Evolutionary conservation across 164 flowering plant genomes (phyloP).

Genomic region (Houttuynia cordata): DNA sequence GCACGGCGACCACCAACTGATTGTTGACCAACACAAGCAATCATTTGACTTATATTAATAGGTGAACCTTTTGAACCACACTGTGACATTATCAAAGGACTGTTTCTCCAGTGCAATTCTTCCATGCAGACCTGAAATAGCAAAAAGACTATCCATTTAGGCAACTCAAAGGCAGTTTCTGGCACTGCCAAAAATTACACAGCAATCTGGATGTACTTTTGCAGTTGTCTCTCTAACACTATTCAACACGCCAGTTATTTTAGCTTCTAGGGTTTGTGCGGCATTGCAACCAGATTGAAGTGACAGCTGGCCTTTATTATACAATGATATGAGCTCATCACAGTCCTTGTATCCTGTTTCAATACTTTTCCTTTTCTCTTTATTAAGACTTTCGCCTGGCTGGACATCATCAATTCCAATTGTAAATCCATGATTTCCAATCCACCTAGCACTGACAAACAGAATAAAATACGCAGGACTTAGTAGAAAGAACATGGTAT

Average conservation of each 20-base stretch:
- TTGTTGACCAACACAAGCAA: constrained; percentile 99
- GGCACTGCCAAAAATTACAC: background rate
- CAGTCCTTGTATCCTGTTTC: constrained; percentile 39
- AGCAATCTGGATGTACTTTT: constrained; percentile 24
- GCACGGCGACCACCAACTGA: constrained; percentile 91
- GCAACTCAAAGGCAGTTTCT: background rate
- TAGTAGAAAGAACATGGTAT: background rate
- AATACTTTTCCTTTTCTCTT: constrained; percentile 30
- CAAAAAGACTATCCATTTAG: background rate
- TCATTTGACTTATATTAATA: constrained; percentile 90
- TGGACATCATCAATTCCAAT: constrained; percentile 98
- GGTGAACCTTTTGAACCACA: constrained; percentile 99
- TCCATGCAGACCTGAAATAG: constrained; percentile 56
- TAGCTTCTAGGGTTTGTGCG: constrained; percentile 75
- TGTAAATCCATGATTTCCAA: constrained; percentile 97
- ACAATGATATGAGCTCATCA: constrained; percentile 36
- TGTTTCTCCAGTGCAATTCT: constrained; percentile 78
- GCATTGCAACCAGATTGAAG: constrained; percentile 79
- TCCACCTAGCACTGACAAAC: constrained; percentile 87
- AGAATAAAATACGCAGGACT: background rate
- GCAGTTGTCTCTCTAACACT: constrained; percentile 55
- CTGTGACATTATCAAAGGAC: constrained; percentile 93
- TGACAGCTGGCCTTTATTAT: constrained; percentile 47
- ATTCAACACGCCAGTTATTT: constrained; percentile 48
- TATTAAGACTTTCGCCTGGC: constrained; percentile 41